Evolutionary conservation across 345 rosid species (phyloP), one percentile per base, ranked within the genome.

Genomic region (Hevea brasiliensis): DNA sequence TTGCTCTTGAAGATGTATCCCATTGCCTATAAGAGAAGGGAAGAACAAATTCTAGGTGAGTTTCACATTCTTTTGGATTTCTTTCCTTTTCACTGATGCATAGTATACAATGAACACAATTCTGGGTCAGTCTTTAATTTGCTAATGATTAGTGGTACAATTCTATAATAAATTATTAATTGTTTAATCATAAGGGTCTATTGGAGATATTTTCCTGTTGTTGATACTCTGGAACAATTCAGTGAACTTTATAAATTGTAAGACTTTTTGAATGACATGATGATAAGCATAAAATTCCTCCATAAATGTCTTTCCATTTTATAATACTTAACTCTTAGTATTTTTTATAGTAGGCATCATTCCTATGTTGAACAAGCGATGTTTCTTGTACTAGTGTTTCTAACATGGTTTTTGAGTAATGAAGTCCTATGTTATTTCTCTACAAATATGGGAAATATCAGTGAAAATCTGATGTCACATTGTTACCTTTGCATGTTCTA

Each of bases 1-100:
- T 72, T 94, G 87, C 78, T 90, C 1, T 67, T 78, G 67, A 92
- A 92, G 87, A 69, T 92, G 70, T 88, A 88, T 71, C 97, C 98
- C 1, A 15, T 77, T 68, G 76, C 86, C 0, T 89, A 85, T 74
- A 84, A 71, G 81, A 83, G 69, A 70, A 84, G 92, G 74, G 90
- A 85, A 75, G 76, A 81, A 14, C 87, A 78, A 68, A 87, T 79
- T 69, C 56, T 85, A 8, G 89, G 96, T 94, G 59, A 78, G 87
- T 66, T 79, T 29, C 37, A 11, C 55, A 17, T 60, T 26, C 20
- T 48, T 3, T 59, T 64, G 24, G 48, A 61, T 3, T 63, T 42
- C 75, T 58, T 56, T 13, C 61, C 50, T 44, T 18, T n/a, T 6
- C n/a, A 11, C 15, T 35, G 57, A 8, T 35, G 32, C 56, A 8